Evolutionary conservation across 305 asterid genomes (phyloP).

Genomic region (Plantago lanceolata): DNA sequence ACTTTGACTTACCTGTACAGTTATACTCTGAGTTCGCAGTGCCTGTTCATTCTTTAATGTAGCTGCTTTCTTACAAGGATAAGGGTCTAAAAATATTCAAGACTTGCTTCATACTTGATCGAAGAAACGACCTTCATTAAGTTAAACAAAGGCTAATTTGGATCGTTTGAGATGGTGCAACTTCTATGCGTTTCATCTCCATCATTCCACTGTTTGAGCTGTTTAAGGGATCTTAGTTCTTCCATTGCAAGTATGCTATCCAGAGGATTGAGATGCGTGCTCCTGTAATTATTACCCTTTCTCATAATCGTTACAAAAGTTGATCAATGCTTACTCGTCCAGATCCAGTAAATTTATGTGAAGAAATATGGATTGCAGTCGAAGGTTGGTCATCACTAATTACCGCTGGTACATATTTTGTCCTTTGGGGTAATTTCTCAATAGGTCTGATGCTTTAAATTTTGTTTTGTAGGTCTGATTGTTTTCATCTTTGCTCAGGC

Average conservation of each 20-base stretch:
- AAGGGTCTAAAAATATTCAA: slow-evolving; percentile 21
- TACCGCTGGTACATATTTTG: not conserved
- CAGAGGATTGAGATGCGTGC: slow-evolving; percentile 14
- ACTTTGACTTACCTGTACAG: slow-evolving; percentile 43
- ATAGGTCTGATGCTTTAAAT: not conserved
- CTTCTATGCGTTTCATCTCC: slow-evolving; percentile 11
- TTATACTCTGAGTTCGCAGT: slow-evolving; percentile 27
- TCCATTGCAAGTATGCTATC: slow-evolving; percentile 5
- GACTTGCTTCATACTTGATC: slow-evolving; percentile 1
- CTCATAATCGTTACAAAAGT: slow-evolving; percentile 10
- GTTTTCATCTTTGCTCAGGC: not conserved
- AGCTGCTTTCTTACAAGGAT: slow-evolving; percentile 30
- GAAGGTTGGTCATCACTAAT: not conserved
- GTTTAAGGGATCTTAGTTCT: not conserved
- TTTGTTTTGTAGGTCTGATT: slow-evolving; percentile 4
- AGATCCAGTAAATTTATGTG: slow-evolving; percentile 19
- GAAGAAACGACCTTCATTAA: slow-evolving; percentile 14
- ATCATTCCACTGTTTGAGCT: slow-evolving; percentile 4
- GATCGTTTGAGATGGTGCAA: slow-evolving; percentile 23
- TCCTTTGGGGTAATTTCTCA: not conserved
- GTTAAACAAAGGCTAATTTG: slow-evolving; percentile 20
- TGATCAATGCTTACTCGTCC: slow-evolving; percentile 18
- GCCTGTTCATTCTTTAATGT: slow-evolving; percentile 31
- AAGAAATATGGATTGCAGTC: not conserved
- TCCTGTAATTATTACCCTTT: slow-evolving; percentile 9